Conservation (phyloP, 2,329 filamentous ascomycete species). For the Pseudocercospora pini-densiflorae region DNA sequence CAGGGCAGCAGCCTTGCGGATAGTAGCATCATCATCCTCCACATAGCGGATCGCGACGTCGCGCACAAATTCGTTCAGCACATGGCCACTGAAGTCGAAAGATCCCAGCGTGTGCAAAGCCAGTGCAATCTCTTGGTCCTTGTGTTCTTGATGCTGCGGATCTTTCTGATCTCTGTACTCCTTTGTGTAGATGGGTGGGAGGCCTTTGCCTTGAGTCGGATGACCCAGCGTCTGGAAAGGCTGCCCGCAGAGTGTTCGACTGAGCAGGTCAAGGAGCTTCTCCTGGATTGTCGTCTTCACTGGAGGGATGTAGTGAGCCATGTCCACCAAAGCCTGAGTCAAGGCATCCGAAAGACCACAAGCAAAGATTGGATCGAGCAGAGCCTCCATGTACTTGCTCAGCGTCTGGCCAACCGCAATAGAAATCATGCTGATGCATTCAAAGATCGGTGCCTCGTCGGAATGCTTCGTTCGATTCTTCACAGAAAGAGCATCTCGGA, state of each 20-base stretch:
- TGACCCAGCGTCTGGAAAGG: slow-evolving; percentile 92
- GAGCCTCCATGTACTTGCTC: slow-evolving; percentile 96
- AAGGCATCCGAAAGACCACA: slow-evolving; percentile 93
- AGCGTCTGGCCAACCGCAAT: slow-evolving; percentile 94
- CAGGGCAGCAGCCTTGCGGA: slow-evolving; percentile 89
- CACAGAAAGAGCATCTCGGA: slow-evolving; percentile 84
- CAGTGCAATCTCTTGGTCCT: slow-evolving; percentile 86
- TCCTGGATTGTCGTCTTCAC: slow-evolving; percentile 94
- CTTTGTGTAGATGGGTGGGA: slow-evolving; percentile 75
- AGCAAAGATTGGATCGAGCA: slow-evolving; percentile 94
- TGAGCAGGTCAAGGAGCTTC: slow-evolving; percentile 90
- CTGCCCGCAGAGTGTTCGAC: slow-evolving; percentile 87
- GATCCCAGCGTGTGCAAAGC: slow-evolving; percentile 95
- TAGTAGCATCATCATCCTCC: slow-evolving; percentile 91
- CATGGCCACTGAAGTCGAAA: slow-evolving; percentile 91
- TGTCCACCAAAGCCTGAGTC: slow-evolving; percentile 94
- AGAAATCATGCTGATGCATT: slow-evolving; percentile 95
- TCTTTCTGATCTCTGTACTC: slow-evolving; percentile 78
- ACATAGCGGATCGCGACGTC: slow-evolving; percentile 99
- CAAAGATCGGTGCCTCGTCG: slow-evolving; percentile 80
- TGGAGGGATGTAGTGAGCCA: slow-evolving; percentile 98
- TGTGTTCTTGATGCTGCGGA: slow-evolving; percentile 75
- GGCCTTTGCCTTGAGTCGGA: slow-evolving; percentile 80
- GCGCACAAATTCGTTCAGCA: slow-evolving; percentile 96
- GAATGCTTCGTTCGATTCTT: slow-evolving; percentile 69